A percentile compares a stretch with the other conserved stretches of the same genome.
Evolutionary conservation across 306 rosid genomes (phyloP).

Genomic region (Dryas alaskensis): DNA sequence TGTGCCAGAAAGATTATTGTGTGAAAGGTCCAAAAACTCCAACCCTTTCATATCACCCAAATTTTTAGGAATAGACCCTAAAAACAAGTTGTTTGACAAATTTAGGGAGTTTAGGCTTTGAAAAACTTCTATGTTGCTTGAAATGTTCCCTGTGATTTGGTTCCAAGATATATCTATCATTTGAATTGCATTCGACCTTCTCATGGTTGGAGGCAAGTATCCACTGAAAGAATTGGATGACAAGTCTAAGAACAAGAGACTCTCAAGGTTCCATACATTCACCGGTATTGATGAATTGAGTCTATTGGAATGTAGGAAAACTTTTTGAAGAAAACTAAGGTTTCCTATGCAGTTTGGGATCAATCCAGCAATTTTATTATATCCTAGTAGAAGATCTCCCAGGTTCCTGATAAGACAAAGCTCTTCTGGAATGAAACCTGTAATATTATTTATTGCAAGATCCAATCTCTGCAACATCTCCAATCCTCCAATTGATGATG

Average conservation of each 20-base stretch:
- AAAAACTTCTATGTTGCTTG: too few species aligned
- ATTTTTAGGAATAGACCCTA: too few species aligned
- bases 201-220: too few species aligned
- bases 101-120: too few species aligned
- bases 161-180: too few species aligned
- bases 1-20: background rate
- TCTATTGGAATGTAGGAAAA: background rate
- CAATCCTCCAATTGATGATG: slow-evolving; percentile 15
- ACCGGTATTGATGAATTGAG: background rate
- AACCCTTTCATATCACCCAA: background rate
- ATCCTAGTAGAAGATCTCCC: slow-evolving; percentile 8
- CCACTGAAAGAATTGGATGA: too few species aligned
- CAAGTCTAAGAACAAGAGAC: too few species aligned
- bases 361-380: slow-evolving; percentile 25
- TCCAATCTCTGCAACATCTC: slow-evolving; percentile 19
- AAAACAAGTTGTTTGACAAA: too few species aligned
- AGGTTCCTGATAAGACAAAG: slow-evolving; percentile 23
- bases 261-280: background rate
- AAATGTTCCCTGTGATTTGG: too few species aligned
- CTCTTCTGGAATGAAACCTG: slow-evolving; percentile 22
- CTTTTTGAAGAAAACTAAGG: background rate
- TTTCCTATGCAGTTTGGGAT: slow-evolving; percentile 10
- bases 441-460: slow-evolving; percentile 18
- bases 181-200: too few species aligned
- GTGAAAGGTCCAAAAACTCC: slow-evolving; percentile 1